Evolutionary conservation across 129 eudicot genomes (phyloP).

Genomic region (Deinandra increscens): DNA sequence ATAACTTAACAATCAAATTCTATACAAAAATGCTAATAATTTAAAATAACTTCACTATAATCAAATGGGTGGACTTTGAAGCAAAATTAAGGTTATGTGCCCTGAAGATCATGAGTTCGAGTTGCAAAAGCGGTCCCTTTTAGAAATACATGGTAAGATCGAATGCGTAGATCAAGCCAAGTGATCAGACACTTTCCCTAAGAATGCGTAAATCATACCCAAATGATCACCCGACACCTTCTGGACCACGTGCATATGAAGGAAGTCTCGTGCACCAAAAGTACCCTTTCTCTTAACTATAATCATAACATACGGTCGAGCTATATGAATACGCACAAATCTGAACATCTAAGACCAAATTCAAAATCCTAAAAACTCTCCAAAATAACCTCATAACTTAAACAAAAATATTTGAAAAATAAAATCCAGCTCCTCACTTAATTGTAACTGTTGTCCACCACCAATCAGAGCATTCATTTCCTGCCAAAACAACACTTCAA

Average conservation of each 20-base stretch:
- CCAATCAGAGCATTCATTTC: constrained; percentile 16
- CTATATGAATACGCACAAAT: constrained; percentile 29
- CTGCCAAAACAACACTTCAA: constrained; percentile 18
- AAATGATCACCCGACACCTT: too few relatives aligned
- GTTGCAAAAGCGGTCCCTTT: too few relatives aligned
- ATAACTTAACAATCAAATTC: constrained; percentile 13
- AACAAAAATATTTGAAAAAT: background rate
- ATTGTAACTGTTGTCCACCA: background rate
- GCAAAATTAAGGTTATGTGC: too few relatives aligned
- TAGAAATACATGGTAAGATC: too few relatives aligned
- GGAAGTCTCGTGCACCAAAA: too few relatives aligned
- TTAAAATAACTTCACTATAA: too few relatives aligned
- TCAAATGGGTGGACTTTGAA: too few relatives aligned
- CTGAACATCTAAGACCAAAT: constrained; percentile 22
- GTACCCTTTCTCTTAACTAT: constrained; percentile 12
- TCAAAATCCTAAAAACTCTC: constrained; percentile 18
- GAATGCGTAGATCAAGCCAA: too few relatives aligned
- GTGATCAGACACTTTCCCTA: too few relatives aligned
- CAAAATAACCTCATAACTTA: constrained; percentile 21
- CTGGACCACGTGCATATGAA: too few relatives aligned
- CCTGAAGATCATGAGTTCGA: too few relatives aligned
- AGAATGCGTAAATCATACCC: too few relatives aligned
- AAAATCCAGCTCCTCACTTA: constrained; percentile 1
- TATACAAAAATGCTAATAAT: background rate
- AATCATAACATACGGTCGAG: constrained; percentile 24